phyloP scores from a whole-genome alignment of 129 eudicot genomes.

The Flaveria ramosissima region DNA sequence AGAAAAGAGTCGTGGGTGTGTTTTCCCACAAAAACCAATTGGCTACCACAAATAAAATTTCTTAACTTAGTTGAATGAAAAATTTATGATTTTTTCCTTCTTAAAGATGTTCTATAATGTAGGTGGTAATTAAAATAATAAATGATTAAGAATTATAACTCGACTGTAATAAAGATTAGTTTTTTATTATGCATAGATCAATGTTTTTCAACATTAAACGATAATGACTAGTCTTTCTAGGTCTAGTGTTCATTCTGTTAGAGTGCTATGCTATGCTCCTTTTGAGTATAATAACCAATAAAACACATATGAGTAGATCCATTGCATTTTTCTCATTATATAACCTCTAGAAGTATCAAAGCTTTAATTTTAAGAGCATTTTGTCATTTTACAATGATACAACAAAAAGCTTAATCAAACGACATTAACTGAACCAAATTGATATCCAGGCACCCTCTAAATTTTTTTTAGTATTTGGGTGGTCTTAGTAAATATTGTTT shows the following conservation, averaged over 20 bases:
- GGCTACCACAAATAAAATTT: neutral
- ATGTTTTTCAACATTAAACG: conserved; percentile 2
- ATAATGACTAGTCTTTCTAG: neutral
- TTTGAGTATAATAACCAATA: neutral
- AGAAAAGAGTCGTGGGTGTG: no score
- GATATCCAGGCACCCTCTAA: neutral
- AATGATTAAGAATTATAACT: neutral
- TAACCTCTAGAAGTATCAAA: neutral
- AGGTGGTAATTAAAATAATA: neutral
- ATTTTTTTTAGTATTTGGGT: neutral
- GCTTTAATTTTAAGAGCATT: neutral
- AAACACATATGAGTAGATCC: neutral
- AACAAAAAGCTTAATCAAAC: neutral
- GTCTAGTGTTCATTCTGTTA: neutral
- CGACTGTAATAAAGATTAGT: neutral
- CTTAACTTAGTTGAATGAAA: neutral
- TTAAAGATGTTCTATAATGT: neutral
- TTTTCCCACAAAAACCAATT: no score
- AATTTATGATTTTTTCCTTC: neutral
- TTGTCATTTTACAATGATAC: neutral
- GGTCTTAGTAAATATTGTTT: neutral
- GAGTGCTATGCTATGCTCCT: neutral
- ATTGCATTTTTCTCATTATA: neutral
- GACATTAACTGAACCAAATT: neutral
- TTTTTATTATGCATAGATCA: neutral